Percentiles rank a stretch among this genome's conserved stretches.
These are phyloP conservation scores for Ogataea glucozyma DNA, from an alignment of 805 yeast genomes.

Conservation along the genomic window DNA sequence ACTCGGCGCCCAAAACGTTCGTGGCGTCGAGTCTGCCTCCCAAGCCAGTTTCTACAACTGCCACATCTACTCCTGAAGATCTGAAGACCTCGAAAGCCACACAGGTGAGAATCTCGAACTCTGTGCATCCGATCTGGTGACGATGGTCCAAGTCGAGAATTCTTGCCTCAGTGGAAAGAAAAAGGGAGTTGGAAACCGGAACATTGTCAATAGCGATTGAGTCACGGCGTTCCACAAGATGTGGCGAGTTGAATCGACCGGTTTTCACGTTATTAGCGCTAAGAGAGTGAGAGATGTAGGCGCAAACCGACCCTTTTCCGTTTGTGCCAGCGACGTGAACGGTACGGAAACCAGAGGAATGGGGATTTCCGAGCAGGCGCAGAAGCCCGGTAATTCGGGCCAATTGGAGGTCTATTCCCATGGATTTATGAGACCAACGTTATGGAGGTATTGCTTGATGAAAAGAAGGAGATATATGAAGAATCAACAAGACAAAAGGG, in stretches of 20 bases:
- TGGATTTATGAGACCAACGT: background rate
- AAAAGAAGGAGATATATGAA: background rate
- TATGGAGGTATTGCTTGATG: no score
- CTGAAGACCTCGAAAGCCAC: conserved; percentile 79
- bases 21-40: conserved; percentile 93
- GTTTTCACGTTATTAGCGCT: conserved; percentile 47
- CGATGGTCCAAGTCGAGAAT: conserved; percentile 35
- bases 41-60: conserved; percentile 90
- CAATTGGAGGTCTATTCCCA: conserved; percentile 54
- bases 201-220: conserved; percentile 66
- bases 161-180: conserved; percentile 41
- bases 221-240: conserved; percentile 71
- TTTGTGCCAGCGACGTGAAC: conserved; percentile 97
- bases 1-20: conserved; percentile 53
- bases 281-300: conserved; percentile 71
- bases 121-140: conserved; percentile 67
- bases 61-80: conserved; percentile 59
- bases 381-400: conserved; percentile 49
- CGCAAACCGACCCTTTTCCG: conserved; percentile 92
- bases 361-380: conserved; percentile 65
- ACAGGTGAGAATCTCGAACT: conserved; percentile 84
- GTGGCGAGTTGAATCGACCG: conserved; percentile 92
- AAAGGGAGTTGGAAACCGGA: conserved; percentile 51
- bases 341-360: conserved; percentile 51
- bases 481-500: background rate